These are phyloP conservation scores for Torrubiellomyces zombiae DNA, from an alignment of 2,329 filamentous ascomycete genomes.

Conservation along the genomic window DNA sequence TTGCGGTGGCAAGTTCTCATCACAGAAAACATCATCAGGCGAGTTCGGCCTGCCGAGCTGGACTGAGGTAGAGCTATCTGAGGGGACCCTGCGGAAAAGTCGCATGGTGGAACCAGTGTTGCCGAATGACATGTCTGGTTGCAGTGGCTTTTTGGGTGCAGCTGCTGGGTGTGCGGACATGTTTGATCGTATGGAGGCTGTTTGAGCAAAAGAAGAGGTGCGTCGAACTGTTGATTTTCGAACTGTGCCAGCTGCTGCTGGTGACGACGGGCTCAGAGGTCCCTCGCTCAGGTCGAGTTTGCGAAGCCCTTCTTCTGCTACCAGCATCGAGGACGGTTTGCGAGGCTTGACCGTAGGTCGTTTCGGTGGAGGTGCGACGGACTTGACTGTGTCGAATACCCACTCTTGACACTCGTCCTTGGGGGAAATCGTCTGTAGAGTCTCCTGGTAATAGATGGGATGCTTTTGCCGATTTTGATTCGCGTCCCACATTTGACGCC, in stretches of 20 bases:
- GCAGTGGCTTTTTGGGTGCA: slow-evolving; percentile 58
- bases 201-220: slow-evolving; percentile 25
- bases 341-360: slow-evolving; percentile 34
- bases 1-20: slow-evolving; percentile 48
- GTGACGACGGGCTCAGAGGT: slow-evolving; percentile 38
- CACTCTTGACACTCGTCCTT: slow-evolving; percentile 66
- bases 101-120: slow-evolving; percentile 85
- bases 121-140: slow-evolving; percentile 82
- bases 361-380: slow-evolving; percentile 34
- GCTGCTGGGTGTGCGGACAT: slow-evolving; percentile 26
- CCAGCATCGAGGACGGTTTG: slow-evolving; percentile 39
- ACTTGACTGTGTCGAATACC: slow-evolving; percentile 91
- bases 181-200: slow-evolving; percentile 15
- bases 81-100: slow-evolving; percentile 73
- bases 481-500: slow-evolving; percentile 69
- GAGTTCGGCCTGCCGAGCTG: slow-evolving; percentile 19
- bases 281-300: slow-evolving; percentile 44
- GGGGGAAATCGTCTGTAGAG: slow-evolving; percentile 53
- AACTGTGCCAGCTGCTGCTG: slow-evolving; percentile 34
- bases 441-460: slow-evolving; percentile 85
- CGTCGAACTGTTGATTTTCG: slow-evolving; percentile 40
- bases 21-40: slow-evolving; percentile 26
- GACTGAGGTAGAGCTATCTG: slow-evolving; percentile 40
- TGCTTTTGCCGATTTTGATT: slow-evolving; percentile 52
- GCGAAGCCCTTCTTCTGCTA: slow-evolving; percentile 43